A percentile compares a stretch with the other conserved stretches of the same genome.
phyloP scores from a whole-genome alignment of 495 filamentous ascomycete genomes.

The Glonium stellatum region DNA sequence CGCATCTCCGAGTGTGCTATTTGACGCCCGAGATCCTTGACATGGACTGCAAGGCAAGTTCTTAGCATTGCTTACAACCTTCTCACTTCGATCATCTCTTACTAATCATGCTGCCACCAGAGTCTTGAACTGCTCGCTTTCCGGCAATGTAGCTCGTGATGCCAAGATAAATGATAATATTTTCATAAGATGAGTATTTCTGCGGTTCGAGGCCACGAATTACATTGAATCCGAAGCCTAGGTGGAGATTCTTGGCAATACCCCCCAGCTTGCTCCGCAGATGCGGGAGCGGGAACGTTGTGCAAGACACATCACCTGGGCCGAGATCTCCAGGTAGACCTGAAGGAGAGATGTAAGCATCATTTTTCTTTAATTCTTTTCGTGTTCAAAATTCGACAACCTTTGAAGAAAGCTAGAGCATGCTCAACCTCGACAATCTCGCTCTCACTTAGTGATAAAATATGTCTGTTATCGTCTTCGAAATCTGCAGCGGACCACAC shows the following conservation, averaged over 20 bases:
- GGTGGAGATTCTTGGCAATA: slow-evolving; percentile 29
- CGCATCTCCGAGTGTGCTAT: slow-evolving; percentile 6
- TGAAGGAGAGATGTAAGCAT: background rate
- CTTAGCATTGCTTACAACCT: background rate
- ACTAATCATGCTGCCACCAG: slow-evolving; percentile 44
- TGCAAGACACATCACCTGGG: slow-evolving; percentile 2
- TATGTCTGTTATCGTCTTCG: slow-evolving; percentile 5
- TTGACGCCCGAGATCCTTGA: slow-evolving; percentile 8
- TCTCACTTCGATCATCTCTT: slow-evolving; percentile 9
- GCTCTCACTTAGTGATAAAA: background rate
- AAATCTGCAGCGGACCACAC: slow-evolving; percentile 9
- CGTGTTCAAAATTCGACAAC: background rate
- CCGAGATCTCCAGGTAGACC: slow-evolving; percentile 2
- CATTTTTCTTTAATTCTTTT: slow-evolving; percentile 1
- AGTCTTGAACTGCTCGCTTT: slow-evolving; percentile 44
- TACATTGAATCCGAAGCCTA: slow-evolving; percentile 44
- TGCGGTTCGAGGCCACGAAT: slow-evolving; percentile 43
- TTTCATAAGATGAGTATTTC: slow-evolving; percentile 42
- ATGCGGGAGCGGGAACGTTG: slow-evolving; percentile 38
- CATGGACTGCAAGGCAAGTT: slow-evolving; percentile 2
- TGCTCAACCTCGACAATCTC: slow-evolving; percentile 5
- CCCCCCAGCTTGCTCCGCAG: slow-evolving; percentile 31
- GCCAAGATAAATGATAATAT: slow-evolving; percentile 44
- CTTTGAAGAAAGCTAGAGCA: slow-evolving; percentile 4
- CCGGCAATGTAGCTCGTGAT: slow-evolving; percentile 47